phyloP scores from a whole-genome alignment of 2,329 filamentous ascomycete genomes.

The Fusarium brachygibbosum region DNA sequence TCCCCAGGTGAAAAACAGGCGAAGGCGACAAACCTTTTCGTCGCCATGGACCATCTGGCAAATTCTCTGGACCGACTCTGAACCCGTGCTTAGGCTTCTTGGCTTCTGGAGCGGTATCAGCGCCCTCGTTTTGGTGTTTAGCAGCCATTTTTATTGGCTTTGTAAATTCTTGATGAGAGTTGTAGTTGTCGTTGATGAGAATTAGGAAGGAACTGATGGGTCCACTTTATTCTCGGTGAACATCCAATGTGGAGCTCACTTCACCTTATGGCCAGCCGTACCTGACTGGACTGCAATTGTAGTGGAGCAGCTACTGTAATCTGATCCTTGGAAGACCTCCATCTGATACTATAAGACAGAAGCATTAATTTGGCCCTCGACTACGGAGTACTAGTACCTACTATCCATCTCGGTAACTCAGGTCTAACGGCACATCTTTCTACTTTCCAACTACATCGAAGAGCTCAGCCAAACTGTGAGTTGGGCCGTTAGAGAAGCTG shows the following conservation, averaged over 20 bases:
- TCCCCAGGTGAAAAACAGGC: conserved; percentile 6
- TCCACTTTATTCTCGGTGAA: conserved; percentile 36
- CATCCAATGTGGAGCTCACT: conserved; percentile 18
- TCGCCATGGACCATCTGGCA: conserved; percentile 89
- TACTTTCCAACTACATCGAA: neutral
- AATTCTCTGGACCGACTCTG: conserved; percentile 86
- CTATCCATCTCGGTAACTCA: too few species aligned
- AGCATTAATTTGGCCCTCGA: neutral
- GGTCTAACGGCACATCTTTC: too few species aligned
- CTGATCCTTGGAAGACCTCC: conserved; percentile 2
- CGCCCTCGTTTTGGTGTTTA: conserved; percentile 51
- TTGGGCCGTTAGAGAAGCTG: conserved; percentile 20
- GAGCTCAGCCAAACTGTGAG: neutral
- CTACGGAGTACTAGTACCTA: too few species aligned
- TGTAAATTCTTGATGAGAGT: conserved; percentile 35
- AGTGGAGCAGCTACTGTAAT: conserved; percentile 24
- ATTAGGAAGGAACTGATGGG: conserved; percentile 17
- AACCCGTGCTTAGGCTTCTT: conserved; percentile 79
- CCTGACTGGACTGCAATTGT: conserved; percentile 10
- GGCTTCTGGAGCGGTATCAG: conserved; percentile 53
- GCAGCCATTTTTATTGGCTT: conserved; percentile 49
- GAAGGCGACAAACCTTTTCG: conserved; percentile 71
- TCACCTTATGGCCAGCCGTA: conserved; percentile 8
- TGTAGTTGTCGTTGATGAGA: conserved; percentile 40
- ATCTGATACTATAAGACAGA: too few species aligned